These are phyloP conservation scores for Saitozyma podzolica DNA, from an alignment of 768 basidiomycete genomes.

Conservation along the genomic window DNA sequence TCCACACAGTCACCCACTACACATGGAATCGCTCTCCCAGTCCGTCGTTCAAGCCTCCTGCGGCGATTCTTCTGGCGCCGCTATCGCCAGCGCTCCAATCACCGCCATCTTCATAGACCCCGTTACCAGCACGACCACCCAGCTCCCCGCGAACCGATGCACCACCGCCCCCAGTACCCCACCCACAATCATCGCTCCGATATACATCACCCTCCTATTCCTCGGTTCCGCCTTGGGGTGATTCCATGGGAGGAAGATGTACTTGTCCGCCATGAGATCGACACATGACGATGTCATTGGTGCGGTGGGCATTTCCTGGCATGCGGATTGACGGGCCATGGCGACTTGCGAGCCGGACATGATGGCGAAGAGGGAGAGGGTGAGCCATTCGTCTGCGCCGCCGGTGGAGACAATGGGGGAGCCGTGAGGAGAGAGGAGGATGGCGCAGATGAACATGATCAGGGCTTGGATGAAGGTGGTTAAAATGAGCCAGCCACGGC, in stretches of 20 bases:
- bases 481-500: constrained; percentile 35
- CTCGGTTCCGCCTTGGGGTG: constrained; percentile 26
- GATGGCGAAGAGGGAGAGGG: constrained; percentile 30
- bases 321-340: constrained; percentile 34
- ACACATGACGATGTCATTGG: constrained; percentile 41
- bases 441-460: constrained; percentile 21
- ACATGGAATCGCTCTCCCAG: too few relatives aligned
- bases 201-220: constrained; percentile 35
- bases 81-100: too few relatives aligned
- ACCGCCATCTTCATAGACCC: too few relatives aligned
- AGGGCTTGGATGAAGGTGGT: constrained; percentile 28
- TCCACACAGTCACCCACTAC: too few relatives aligned
- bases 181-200: constrained; percentile 35
- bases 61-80: too few relatives aligned
- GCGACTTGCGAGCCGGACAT: constrained; percentile 46
- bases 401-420: constrained; percentile 16
- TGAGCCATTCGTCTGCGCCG: constrained; percentile 30
- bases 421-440: constrained; percentile 28
- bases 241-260: constrained; percentile 23
- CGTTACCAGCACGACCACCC: constrained; percentile 37
- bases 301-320: constrained; percentile 36
- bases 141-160: constrained; percentile 33
- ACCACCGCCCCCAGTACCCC: constrained; percentile 38
- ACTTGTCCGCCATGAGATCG: constrained; percentile 36
- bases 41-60: too few relatives aligned